Conservation (phyloP, 1,139 yeast species). For the Hansenula lynferdii region DNA sequence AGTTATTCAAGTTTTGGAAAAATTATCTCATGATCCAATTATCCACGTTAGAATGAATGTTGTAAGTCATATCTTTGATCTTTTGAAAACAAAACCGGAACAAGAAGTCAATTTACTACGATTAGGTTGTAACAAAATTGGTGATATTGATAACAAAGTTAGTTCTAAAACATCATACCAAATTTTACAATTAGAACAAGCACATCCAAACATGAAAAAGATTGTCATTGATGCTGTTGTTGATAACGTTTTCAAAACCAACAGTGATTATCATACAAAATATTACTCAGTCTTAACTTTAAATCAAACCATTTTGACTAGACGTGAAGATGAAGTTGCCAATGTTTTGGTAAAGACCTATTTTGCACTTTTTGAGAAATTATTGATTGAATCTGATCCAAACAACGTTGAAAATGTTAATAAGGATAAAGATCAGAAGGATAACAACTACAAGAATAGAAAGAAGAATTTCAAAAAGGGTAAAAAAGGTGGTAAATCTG, state of each 20-base stretch:
- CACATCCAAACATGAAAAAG: constrained; percentile 94
- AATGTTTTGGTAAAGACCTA: constrained; percentile 80
- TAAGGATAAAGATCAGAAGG: constrained; percentile 28
- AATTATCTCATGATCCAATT: constrained; percentile 85
- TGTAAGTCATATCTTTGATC: constrained; percentile 71
- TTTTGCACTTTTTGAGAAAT: constrained; percentile 79
- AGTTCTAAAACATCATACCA: constrained; percentile 85
- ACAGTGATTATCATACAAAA: constrained; percentile 79
- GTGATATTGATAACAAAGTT: constrained; percentile 89
- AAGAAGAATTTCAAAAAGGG: constrained; percentile 52
- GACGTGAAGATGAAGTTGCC: constrained; percentile 72
- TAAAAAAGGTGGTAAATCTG: constrained; percentile 81
- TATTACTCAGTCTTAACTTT: constrained; percentile 85
- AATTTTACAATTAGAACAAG: constrained; percentile 75
- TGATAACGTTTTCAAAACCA: constrained; percentile 73
- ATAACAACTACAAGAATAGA: constrained; percentile 38
- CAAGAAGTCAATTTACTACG: constrained; percentile 90
- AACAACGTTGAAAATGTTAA: constrained; percentile 34
- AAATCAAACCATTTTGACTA: constrained; percentile 87
- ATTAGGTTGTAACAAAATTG: constrained; percentile 88
- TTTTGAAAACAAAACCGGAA: constrained; percentile 85
- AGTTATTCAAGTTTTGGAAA: constrained; percentile 55
- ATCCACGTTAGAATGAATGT: constrained; percentile 81
- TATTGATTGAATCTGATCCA: constrained; percentile 65
- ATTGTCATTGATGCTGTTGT: constrained; percentile 74